Percentiles rank a stretch among this genome's conserved stretches.
Conservation (phyloP, 345 rosid genomes). For the Salix dunnii region DNA sequence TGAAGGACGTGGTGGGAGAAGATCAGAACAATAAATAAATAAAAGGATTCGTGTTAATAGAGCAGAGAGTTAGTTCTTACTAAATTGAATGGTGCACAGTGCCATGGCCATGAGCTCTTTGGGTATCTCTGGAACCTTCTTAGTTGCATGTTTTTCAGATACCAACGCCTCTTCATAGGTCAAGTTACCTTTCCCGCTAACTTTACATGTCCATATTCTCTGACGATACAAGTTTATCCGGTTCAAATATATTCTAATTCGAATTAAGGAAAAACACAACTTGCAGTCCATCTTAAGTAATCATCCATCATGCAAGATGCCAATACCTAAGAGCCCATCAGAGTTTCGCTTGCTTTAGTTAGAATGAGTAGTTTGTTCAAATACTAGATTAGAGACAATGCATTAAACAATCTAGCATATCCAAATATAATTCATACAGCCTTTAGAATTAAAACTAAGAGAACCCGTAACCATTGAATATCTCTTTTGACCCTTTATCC, state of each 20-base stretch:
- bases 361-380: no score
- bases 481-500: constrained; percentile 33
- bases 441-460: no score
- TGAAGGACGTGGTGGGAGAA: neutral
- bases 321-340: no score
- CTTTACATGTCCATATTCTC: constrained; percentile 80
- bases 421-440: no score
- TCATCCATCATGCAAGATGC: neutral
- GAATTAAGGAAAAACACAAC: constrained; percentile 38
- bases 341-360: no score
- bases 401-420: no score
- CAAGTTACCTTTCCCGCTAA: constrained; percentile 77
- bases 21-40: neutral
- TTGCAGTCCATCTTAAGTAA: neutral
- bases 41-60: neutral
- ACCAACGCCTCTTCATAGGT: constrained; percentile 95
- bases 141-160: constrained; percentile 64
- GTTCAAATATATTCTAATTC: constrained; percentile 63
- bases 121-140: constrained; percentile 77
- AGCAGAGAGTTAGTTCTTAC: constrained; percentile 40
- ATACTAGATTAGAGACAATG: no score
- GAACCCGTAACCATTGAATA: no score
- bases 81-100: constrained; percentile 65
- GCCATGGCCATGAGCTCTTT: constrained; percentile 68
- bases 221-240: constrained; percentile 70